These are phyloP conservation scores for Emmonsia crescens DNA, from an alignment of 2,329 filamentous ascomycete genomes.

Conservation along the genomic window DNA sequence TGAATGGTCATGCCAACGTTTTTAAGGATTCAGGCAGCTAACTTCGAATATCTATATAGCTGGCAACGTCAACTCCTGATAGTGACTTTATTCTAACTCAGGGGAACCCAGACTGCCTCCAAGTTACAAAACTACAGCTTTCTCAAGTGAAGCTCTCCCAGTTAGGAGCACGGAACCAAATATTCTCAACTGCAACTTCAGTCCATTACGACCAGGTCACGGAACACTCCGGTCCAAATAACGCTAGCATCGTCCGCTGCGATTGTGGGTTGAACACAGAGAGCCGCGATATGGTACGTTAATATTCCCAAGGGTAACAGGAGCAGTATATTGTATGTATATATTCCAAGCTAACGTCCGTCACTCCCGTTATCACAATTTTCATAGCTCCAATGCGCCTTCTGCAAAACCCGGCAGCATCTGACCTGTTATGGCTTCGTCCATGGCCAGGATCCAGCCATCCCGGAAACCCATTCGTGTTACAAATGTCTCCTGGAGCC, in stretches of 20 bases:
- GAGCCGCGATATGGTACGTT: slow-evolving; percentile 33
- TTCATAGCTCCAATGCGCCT: slow-evolving; percentile 37
- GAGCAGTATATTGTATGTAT: not conserved
- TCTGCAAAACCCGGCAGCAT: slow-evolving; percentile 38
- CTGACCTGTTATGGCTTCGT: slow-evolving; percentile 37
- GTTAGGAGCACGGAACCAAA: slow-evolving; percentile 11
- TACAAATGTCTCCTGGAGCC: slow-evolving; percentile 35
- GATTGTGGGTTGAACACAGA: slow-evolving; percentile 32
- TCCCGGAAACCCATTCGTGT: slow-evolving; percentile 36
- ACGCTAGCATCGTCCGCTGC: slow-evolving; percentile 21
- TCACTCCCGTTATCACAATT: slow-evolving; percentile 8
- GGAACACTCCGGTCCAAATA: not conserved
- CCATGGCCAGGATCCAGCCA: slow-evolving; percentile 24
- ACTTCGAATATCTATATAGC: slow-evolving; percentile 11
- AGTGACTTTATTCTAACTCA: slow-evolving; percentile 23
- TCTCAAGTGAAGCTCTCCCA: slow-evolving; percentile 12
- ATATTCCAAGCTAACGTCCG: not conserved
- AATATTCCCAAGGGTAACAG: slow-evolving; percentile 4
- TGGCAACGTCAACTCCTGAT: slow-evolving; percentile 14
- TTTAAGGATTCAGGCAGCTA: not conserved
- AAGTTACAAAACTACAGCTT: slow-evolving; percentile 12
- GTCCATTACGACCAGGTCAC: not conserved
- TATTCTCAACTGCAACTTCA: not conserved
- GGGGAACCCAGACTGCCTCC: slow-evolving; percentile 4
- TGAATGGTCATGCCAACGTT: not conserved